Base-by-base conservation (phyloP, 805 yeast genomes). In the Priceomyces castillae region DNA sequence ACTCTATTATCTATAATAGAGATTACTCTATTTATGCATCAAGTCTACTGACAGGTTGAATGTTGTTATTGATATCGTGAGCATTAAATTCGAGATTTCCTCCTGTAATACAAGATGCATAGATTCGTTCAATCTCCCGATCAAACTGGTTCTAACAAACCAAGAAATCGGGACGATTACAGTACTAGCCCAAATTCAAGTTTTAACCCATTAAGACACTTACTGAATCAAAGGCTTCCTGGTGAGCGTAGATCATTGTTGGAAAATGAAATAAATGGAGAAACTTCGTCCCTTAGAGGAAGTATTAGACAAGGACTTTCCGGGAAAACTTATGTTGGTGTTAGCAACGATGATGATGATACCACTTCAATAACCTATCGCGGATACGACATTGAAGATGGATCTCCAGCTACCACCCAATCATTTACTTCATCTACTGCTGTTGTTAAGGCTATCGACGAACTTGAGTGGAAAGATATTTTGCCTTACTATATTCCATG, bases 401-500 rank as follows among this genome's bases (percentile, higher is more conserved):
- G n/a, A 17, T 34, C 37, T 4, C 10, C 26, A 14, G n/a, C n/a
- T 6, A 34, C 4, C 6, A n/a, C 15, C 15, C n/a, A n/a, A 4
- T 18, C 37, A 12, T 19, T 12, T 12, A 25, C n/a, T 12, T n/a
- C 14, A 15, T 9, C 18, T 9, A 16, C n/a, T 7, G 14, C 14
- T 15, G 34, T 33, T 10, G 15, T 34, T 14, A 36, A 30, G 17
- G 41, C 25, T 12, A 41, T 41, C 5, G 64, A 64, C 20, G 51
- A 47, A 12, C 46, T 59, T 20, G 49, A 50, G 11, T 64, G 69
- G 67, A 50, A 44, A 14, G 63, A 57, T 6, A 51, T 67, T 3
- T 54, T 82, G 9, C 81, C 83, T 0, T 84, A 84, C 57, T 84
- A 84, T 52, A 58, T 85, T 1, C 92, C 92, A 0, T 78, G 81